Evolutionary conservation across 2,329 filamentous ascomycete species (phyloP), one percentile per base, ranked within the genome.

Genomic region (Eutypella sp.): DNA sequence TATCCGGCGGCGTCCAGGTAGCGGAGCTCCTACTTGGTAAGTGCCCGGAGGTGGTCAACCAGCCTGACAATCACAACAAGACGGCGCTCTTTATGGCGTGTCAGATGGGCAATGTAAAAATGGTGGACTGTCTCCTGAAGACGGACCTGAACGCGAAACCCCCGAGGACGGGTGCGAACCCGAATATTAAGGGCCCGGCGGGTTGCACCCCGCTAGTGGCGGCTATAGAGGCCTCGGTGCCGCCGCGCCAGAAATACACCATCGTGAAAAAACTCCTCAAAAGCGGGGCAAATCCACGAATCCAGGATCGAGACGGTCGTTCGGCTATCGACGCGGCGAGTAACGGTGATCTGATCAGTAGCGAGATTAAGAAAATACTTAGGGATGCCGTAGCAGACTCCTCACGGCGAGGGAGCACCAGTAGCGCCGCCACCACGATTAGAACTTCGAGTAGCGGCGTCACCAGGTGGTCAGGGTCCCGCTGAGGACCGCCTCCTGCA

Each of bases 21-120:
- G 60, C 59, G 3, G 48, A 51, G 42, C 42, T 58, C 23, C 52
- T 63, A 7, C 51, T 64, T n/a, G 24, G 52, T 10, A 15, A 36
- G 3, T 47, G 51, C 8, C 49, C 53, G 2, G 36, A 43, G 2
- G 41, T 59, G 3, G 27, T 62, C 10, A 41, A 64, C 33, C 22
- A 42, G 4, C 18, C 48, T 15, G 57, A 64, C 41, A 45, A 44
- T 22, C 52, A 53, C 38, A 56, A 54, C 10, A 62, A 61, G 39
- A 63, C 60, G 15, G 59, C 61, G 3, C 50, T 63, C 1, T 60
- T 55, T 34, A 56, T 61, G 49, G 60, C 61, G 2, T 61, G 56
- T 33, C 58, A 63, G 41, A 55, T 54, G 40, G 58, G 58, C 3
- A 64, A 64, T 23, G 46, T 51, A 29, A 47, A 46, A 7, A 64